Conservation (phyloP, 2,329 filamentous ascomycete species). For the Penicillium sp. region DNA sequence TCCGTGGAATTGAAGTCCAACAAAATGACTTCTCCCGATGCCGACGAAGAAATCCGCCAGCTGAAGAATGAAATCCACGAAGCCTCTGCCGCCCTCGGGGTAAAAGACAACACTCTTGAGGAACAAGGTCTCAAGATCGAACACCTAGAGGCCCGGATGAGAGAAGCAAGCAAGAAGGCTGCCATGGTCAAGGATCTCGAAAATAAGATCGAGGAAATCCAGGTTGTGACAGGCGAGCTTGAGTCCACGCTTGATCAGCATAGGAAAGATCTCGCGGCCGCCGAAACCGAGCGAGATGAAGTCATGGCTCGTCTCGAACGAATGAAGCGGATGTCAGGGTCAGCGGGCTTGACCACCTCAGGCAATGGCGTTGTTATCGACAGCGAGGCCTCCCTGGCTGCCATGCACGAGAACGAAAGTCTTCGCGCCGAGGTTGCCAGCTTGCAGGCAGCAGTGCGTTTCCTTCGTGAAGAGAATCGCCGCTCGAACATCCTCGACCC, state of each 20-base stretch:
- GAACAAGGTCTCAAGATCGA: conserved; percentile 90
- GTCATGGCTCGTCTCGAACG: conserved; percentile 45
- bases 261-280: conserved; percentile 37
- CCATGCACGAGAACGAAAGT: conserved; percentile 46
- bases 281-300: conserved; percentile 44
- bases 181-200: conserved; percentile 50
- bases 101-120: conserved; percentile 79
- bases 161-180: conserved; percentile 77
- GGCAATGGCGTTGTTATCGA: conserved; percentile 42
- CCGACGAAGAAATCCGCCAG: conserved; percentile 79
- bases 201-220: conserved; percentile 42
- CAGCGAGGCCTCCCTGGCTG: conserved; percentile 39
- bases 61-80: conserved; percentile 80
- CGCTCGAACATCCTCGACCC: conserved; percentile 43
- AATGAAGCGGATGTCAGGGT: conserved; percentile 43
- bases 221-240: conserved; percentile 35
- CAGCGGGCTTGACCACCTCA: conserved; percentile 36
- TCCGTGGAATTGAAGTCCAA: conserved; percentile 79
- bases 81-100: conserved; percentile 68
- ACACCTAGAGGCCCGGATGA: conserved; percentile 83
- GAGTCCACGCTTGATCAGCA: conserved; percentile 36
- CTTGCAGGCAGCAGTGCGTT: conserved; percentile 50
- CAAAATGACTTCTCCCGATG: conserved; percentile 77
- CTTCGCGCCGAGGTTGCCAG: conserved; percentile 45
- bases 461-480: conserved; percentile 48